Percentiles rank a stretch among this genome's conserved stretches.
phyloP scores from a whole-genome alignment of 768 basidiomycete species.

The Lentinula lateritia region DNA sequence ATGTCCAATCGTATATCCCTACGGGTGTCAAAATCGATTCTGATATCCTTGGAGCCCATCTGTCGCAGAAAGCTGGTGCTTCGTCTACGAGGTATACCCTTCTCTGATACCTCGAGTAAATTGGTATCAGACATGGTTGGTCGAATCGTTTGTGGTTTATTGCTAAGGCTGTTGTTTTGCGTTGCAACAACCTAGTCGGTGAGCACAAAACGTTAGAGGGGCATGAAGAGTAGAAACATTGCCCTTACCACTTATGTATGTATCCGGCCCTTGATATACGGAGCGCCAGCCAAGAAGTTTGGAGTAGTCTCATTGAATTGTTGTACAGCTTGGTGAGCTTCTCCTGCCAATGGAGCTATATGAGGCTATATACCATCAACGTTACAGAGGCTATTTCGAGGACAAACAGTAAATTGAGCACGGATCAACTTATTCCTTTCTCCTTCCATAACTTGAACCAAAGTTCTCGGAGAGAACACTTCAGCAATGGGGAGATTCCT shows the following conservation, averaged over 20 bases:
- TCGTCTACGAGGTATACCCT: not conserved
- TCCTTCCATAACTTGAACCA: not conserved
- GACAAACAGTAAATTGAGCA: not conserved
- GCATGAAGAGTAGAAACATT: not conserved
- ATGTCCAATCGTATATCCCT: not conserved
- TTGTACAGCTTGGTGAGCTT: not conserved
- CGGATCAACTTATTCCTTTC: too few relatives aligned
- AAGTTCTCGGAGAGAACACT: not conserved
- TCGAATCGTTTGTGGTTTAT: not conserved
- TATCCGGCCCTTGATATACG: not conserved
- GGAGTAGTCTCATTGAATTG: not conserved
- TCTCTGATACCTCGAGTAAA: not conserved
- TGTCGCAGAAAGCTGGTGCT: not conserved
- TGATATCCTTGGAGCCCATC: not conserved
- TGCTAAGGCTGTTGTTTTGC: too few relatives aligned
- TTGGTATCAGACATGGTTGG: not conserved
- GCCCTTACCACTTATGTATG: too few relatives aligned
- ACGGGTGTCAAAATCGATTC: not conserved
- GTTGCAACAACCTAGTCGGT: too few relatives aligned
- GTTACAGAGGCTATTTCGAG: not conserved
- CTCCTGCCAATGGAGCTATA: not conserved
- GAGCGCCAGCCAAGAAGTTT: slow-evolving; percentile 2
- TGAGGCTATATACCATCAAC: not conserved
- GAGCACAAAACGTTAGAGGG: too few relatives aligned
- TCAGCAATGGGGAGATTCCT: too few relatives aligned